These are phyloP conservation scores for Penicillium paxilli DNA, from an alignment of 495 filamentous ascomycete genomes.

Conservation along the genomic window DNA sequence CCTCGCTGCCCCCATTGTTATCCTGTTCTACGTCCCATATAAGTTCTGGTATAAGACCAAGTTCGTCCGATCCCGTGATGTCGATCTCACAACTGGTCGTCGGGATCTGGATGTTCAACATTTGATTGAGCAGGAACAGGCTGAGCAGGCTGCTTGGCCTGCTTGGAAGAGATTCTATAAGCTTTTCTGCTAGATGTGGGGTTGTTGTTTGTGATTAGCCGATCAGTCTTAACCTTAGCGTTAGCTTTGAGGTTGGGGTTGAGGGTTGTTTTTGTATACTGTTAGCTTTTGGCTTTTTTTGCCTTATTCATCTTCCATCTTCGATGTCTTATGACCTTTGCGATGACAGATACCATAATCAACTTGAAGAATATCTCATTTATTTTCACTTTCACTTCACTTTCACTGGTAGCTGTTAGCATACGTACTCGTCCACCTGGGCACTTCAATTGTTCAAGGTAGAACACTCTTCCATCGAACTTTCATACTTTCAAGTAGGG, in stretches of 20 bases:
- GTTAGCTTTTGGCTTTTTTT: neutral
- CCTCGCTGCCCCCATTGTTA: slow-evolving; percentile 79
- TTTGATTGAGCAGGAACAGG: slow-evolving; percentile 72
- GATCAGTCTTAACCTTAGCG: no score
- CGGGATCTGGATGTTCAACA: slow-evolving; percentile 79
- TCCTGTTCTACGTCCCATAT: slow-evolving; percentile 72
- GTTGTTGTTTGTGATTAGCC: neutral
- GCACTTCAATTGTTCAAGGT: neutral
- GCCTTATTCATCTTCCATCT: neutral
- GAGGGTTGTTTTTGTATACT: no score
- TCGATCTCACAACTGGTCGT: slow-evolving; percentile 88
- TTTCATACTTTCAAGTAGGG: no score
- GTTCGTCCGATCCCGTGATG: slow-evolving; percentile 62
- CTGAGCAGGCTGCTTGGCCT: slow-evolving; percentile 73
- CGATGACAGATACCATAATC: slow-evolving; percentile 16
- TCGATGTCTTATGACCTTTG: slow-evolving; percentile 7
- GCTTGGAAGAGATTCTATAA: slow-evolving; percentile 78
- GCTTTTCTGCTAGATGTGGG: slow-evolving; percentile 54
- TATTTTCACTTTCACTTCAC: no score
- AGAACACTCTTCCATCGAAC: no score
- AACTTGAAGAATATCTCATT: neutral
- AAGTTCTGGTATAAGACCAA: slow-evolving; percentile 76
- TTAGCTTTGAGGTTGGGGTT: no score
- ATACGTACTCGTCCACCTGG: no score
- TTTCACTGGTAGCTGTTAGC: no score